Evolutionary conservation across 2,329 filamentous ascomycete genomes (phyloP).

Genomic region (Blumeria graminis): DNA sequence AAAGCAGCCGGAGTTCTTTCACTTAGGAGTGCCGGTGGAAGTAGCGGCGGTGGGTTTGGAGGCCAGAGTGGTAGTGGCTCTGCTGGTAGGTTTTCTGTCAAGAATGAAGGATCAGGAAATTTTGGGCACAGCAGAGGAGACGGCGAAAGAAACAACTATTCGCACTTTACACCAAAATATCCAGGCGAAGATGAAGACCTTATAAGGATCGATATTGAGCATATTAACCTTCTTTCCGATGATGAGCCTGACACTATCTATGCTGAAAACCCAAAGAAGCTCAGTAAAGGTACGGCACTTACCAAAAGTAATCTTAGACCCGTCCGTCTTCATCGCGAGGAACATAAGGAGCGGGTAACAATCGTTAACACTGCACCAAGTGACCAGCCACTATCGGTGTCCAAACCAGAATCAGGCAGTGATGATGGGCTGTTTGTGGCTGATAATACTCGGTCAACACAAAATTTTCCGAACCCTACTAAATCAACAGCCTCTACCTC

Average conservation of each 20-base stretch:
- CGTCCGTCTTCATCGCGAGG: constrained; percentile 11
- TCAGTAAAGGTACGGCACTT: not conserved
- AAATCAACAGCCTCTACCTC: too few relatives aligned
- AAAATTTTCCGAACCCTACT: too few relatives aligned
- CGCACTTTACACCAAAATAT: constrained; percentile 7
- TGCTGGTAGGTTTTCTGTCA: constrained; percentile 2
- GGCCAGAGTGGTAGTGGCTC: constrained; percentile 2
- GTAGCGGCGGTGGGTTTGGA: constrained; percentile 2
- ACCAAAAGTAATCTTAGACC: constrained; percentile 9
- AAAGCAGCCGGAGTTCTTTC: not conserved
- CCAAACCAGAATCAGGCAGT: not conserved
- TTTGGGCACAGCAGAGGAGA: constrained; percentile 1
- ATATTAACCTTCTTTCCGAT: constrained; percentile 1
- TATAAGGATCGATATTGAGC: constrained; percentile 4
- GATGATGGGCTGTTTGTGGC: constrained; percentile 5
- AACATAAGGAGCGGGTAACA: constrained; percentile 13
- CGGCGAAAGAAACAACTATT: not conserved
- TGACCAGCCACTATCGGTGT: not conserved
- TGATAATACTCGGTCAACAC: constrained; percentile 5
- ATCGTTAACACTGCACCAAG: constrained; percentile 10
- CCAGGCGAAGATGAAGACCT: constrained; percentile 10
- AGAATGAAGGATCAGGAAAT: constrained; percentile 1
- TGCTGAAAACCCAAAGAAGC: not conserved
- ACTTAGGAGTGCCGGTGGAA: constrained; percentile 1
- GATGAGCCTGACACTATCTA: not conserved